Evolutionary conservation across 768 basidiomycete genomes (phyloP), one percentile per base, ranked within the genome.

Genomic region (Chalciporus chontae): DNA sequence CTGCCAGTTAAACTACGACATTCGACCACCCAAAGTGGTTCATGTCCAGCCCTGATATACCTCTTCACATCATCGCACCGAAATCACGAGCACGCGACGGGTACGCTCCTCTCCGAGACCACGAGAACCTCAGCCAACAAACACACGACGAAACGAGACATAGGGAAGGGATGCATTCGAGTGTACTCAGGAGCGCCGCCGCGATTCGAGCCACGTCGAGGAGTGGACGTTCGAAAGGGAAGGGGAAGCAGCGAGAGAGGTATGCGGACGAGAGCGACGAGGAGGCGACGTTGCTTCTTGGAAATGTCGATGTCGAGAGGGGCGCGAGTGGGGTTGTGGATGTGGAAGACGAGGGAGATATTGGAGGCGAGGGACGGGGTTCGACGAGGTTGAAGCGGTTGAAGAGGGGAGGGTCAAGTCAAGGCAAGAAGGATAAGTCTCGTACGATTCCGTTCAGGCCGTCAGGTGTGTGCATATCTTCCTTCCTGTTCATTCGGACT

Each of bases 401-500:
- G 59, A 65, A 59, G 53, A 47, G 59, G 19, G 55, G 21, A 29
- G 40, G 26, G 6, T 53, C 45, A 42, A 50, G 48, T 41, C 60
- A 40, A 39, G 50, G 51, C 19, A 60, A 50, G 13, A 85, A 85
- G 57, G 88, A 90, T 66, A 83, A 80, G 56, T 88, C 90, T 4
- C 74, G 90, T 55, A 85, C 83, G 8, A 76, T 93, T 52, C 85
- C 88, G 5, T 90, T 93, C 61, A 74, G 79, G 54, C 87, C 89
- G 4, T 74, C 80, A 72, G 84, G 88, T 84, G 54, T 15, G 71
- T 53, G 23, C 34, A 29, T 29, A 31, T 4, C n/a, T 21, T 37
- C 5, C 21, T 31, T 45, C 46, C 8, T 46, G 3, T 39, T 24
- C 27, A 26, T 19, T 26, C 18, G 31, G 17, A 38, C 32, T 23